Evolutionary conservation across 2,329 filamentous ascomycete genomes (phyloP), one percentile per base, ranked within the genome.

Genomic region (Daldinia sp.): DNA sequence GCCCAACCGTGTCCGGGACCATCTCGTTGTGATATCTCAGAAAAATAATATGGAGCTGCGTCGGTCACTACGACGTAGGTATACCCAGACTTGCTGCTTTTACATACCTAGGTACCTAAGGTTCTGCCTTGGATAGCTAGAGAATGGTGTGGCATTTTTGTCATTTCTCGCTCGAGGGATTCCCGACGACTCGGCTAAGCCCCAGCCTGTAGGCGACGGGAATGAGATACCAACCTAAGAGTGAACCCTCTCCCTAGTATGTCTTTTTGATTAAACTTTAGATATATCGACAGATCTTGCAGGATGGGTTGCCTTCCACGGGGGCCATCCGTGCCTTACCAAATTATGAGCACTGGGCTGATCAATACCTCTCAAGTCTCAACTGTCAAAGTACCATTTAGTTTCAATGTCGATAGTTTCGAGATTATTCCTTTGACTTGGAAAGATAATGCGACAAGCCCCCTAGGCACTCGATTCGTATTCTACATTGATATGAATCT

Each of bases 1-100:
- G 37, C 23, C 47, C 39, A 47, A n/a, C 39, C 32, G 6, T 25
- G 34, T 25, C 17, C 25, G 15, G 43, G 5, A 35, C n/a, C 10
- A 41, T 41, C 8, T 10, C n/a, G 43, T 53, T 62, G 25, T 50
- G 27, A 62, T 41, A 19, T 19, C 53, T 37, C 48, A 43, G 8
- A 48, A 53, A 47, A 30, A 8, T 32, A 39, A 7, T n/a, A 48
- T 23, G 5, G 11, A 56, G 35, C 50, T 45, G 27, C 51, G 37
- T 54, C 49, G 39, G 19, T n/a, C n/a, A 29, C 30, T 21, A 53
- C 54, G 17, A 23, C 17, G n/a, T 34, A 10, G 19, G 27, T 47
- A 35, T 25, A 52, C 32, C 27, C 19, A 2, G 13, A 41, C n/a
- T 11, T 41, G 30, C 51, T 23, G 37, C 25, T 25, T 51, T 19